phyloP scores from a whole-genome alignment of 495 filamentous ascomycete genomes.

The Penicillium steckii region DNA sequence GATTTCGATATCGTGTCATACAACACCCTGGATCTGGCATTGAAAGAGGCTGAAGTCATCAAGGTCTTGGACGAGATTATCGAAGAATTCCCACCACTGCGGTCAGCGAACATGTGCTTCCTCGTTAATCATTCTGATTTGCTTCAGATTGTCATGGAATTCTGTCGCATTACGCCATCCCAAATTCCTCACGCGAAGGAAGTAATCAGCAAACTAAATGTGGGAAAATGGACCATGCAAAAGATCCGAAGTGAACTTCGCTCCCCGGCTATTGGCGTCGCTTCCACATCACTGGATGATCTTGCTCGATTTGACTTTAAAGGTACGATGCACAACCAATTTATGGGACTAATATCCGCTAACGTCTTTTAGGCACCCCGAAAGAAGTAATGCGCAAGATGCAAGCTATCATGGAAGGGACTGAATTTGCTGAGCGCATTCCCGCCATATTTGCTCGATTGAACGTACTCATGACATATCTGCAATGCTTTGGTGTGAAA shows the following conservation, averaged over 20 bases:
- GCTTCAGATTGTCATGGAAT: slow-evolving; percentile 80
- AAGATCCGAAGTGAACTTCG: slow-evolving; percentile 84
- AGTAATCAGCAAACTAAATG: slow-evolving; percentile 82
- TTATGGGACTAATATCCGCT: slow-evolving; percentile 12
- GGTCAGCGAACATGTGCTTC: slow-evolving; percentile 77
- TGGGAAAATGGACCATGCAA: slow-evolving; percentile 76
- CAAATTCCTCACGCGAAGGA: slow-evolving; percentile 76
- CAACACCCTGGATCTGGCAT: slow-evolving; percentile 74
- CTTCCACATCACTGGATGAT: slow-evolving; percentile 89
- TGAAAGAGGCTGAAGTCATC: slow-evolving; percentile 92
- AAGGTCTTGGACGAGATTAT: slow-evolving; percentile 94
- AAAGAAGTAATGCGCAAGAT: slow-evolving; percentile 72
- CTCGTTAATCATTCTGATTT: slow-evolving; percentile 88
- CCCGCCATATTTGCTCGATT: slow-evolving; percentile 77
- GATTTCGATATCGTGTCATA: slow-evolving; percentile 92
- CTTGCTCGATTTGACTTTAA: slow-evolving; percentile 87
- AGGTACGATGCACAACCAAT: slow-evolving; percentile 45
- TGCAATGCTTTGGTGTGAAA: slow-evolving; percentile 69
- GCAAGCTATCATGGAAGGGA: slow-evolving; percentile 71
- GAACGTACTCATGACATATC: slow-evolving; percentile 69
- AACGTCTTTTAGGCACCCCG: slow-evolving; percentile 53
- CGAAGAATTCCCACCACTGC: slow-evolving; percentile 72
- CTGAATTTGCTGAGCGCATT: slow-evolving; percentile 61
- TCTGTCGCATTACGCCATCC: slow-evolving; percentile 70
- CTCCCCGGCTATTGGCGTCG: slow-evolving; percentile 73